Evolutionary conservation across 163 green algal species (phyloP), one percentile per base, ranked within the genome.

Genomic region (Chlamydomonas reinhardtii): DNA sequence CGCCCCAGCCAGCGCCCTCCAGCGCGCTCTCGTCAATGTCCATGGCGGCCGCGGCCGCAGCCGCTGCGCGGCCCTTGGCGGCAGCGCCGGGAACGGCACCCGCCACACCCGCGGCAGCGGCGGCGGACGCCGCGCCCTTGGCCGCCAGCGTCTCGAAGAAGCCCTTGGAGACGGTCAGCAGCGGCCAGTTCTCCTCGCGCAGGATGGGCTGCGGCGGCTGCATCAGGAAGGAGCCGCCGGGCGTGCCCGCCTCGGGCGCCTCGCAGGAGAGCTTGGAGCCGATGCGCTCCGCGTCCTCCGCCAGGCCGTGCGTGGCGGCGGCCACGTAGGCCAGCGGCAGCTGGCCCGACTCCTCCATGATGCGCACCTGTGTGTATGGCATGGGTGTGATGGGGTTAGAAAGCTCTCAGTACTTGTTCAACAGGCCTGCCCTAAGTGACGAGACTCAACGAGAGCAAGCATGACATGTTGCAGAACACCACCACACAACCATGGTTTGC

Each of bases 121-220:
- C 90, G 8, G 76, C 85, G 34, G 76, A 79, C 9, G 89, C 85
- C 27, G 90, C 85, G 62, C 83, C 86, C 85, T 95, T 95, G 27
- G 87, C 88, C 12, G 90, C 93, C 20, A 98, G 92, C n/a, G 90
- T 95, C 91, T 99, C 97, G 87, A 99, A 99, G 92, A 99, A 98
- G 89, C 97, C 97, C 94, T 99, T 99, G 88, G 78, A 95, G 32
- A 99, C 97, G 16, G 96, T 97, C 19, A 99, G 96, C 94, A 99
- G 92, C 56, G 98, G 98, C 98, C 98, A 99, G 94, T 99, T 99
- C 85, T 98, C 96, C 74, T 94, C 82, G 65, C 89, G 89, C 34
- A 93, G 85, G 59, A 94, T 90, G 32, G 91, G 91, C 27, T 90
- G 79, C n/a, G 92, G 93, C 34, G 89, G 89, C 74, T 92, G 70